These are phyloP conservation scores for Haplosporangium gracile DNA, from an alignment of 192 early-diverging fungal genomes.

Conservation along the genomic window DNA sequence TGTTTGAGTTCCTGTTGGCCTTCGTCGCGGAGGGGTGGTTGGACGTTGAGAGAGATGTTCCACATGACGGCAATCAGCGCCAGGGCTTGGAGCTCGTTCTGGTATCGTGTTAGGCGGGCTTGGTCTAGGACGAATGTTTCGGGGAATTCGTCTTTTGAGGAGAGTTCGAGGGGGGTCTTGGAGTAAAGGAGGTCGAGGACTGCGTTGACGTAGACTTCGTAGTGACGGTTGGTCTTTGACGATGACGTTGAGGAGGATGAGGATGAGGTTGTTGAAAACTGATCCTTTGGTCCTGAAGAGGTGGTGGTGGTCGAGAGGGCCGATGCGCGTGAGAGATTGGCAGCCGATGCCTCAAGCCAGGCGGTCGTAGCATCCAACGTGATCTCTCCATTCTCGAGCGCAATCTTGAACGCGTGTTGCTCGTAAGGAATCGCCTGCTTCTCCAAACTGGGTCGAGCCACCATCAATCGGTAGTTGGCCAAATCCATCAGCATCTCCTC, in stretches of 20 bases:
- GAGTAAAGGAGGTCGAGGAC: slow-evolving; percentile 65
- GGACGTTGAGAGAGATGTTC: slow-evolving; percentile 78
- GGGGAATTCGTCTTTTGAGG: slow-evolving; percentile 58
- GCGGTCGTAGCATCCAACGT: slow-evolving; percentile 65
- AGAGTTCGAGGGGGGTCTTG: slow-evolving; percentile 33
- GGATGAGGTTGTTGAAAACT: neutral
- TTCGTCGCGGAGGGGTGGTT: slow-evolving; percentile 36
- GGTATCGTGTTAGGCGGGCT: slow-evolving; percentile 71
- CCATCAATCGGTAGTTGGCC: slow-evolving; percentile 79
- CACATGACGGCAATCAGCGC: slow-evolving; percentile 75
- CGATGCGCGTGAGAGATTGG: slow-evolving; percentile 10
- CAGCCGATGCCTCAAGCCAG: slow-evolving; percentile 71
- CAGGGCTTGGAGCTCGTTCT: slow-evolving; percentile 81
- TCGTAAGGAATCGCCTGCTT: slow-evolving; percentile 84
- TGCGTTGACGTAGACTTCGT: slow-evolving; percentile 68
- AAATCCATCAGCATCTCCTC: slow-evolving; percentile 88
- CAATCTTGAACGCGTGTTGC: slow-evolving; percentile 71
- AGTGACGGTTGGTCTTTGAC: slow-evolving; percentile 42
- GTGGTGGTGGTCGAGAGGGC: slow-evolving; percentile 50
- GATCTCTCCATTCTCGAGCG: slow-evolving; percentile 58
- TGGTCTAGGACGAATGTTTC: slow-evolving; percentile 81
- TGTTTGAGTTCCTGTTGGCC: slow-evolving; percentile 41
- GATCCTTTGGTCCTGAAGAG: slow-evolving; percentile 10
- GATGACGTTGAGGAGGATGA: neutral
- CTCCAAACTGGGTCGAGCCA: slow-evolving; percentile 75